Percentiles rank a stretch among this genome's conserved stretches.
These are phyloP conservation scores for Haplosporangium sp. DNA, from an alignment of 371 early-diverging fungal species.

Conservation along the genomic window DNA sequence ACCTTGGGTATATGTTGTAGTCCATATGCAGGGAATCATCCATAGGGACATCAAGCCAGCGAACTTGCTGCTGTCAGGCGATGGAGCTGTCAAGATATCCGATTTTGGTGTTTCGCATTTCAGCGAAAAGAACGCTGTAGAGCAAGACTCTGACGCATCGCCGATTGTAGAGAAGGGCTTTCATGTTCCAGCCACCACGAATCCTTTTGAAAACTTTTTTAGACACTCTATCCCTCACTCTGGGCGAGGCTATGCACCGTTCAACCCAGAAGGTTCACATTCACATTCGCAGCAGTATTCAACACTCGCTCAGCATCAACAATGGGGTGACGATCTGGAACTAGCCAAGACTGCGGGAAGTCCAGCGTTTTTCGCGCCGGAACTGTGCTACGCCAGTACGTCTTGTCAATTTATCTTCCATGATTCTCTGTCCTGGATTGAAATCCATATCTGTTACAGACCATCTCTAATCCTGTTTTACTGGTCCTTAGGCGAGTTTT, in stretches of 20 bases:
- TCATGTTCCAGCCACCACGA: conserved; percentile 7
- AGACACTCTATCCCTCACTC: conserved; percentile 20
- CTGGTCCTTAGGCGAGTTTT: conserved; percentile 40
- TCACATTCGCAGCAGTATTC: conserved; percentile 28
- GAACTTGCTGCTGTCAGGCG: conserved; percentile 81
- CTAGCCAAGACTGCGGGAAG: conserved; percentile 96
- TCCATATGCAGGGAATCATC: conserved; percentile 93
- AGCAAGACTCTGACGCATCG: conserved; percentile 31
- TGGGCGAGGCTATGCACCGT: conserved; percentile 7
- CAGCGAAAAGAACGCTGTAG: conserved; percentile 58
- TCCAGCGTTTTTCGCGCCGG: conserved; percentile 99
- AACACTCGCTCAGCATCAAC: conserved; percentile 41
- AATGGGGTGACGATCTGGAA: conserved; percentile 73
- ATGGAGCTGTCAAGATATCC: conserved; percentile 88
- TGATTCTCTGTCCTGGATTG: no score
- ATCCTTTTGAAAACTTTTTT: conserved; percentile 41
- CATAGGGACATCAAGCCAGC: conserved; percentile 98
- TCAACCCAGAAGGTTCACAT: conserved; percentile 8
- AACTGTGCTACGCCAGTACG: conserved; percentile 87
- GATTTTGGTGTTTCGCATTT: conserved; percentile 95
- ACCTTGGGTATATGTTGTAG: conserved; percentile 44
- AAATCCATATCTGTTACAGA: neutral
- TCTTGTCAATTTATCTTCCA: neutral
- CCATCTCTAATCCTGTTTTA: neutral
- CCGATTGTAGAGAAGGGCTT: conserved; percentile 23